A percentile compares a stretch with the other conserved stretches of the same genome.
Conservation (phyloP, 805 yeast species). For the Scheffersomyces stipitis region DNA sequence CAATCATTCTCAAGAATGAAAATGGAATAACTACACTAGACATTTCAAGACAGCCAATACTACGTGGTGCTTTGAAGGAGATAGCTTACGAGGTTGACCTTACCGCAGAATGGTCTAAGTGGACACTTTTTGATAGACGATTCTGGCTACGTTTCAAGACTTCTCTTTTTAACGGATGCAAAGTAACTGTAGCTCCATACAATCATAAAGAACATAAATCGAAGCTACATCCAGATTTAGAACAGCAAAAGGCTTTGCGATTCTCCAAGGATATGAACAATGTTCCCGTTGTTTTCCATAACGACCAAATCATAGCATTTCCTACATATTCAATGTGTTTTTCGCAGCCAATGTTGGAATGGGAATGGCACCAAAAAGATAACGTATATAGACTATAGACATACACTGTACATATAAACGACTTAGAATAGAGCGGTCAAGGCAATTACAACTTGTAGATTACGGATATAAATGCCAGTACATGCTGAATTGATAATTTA, state of each 20-base stretch:
- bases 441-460: too few relatives aligned
- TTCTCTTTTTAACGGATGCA: conserved; percentile 1
- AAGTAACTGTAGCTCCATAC: conserved; percentile 3
- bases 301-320: not conserved
- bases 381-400: conserved; percentile 2
- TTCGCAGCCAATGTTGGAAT: not conserved
- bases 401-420: too few relatives aligned
- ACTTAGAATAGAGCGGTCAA: too few relatives aligned
- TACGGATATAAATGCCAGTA: too few relatives aligned
- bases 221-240: too few relatives aligned
- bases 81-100: not conserved
- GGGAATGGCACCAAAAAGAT: conserved; percentile 3
- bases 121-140: conserved; percentile 41
- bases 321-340: conserved; percentile 1
- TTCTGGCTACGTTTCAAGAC: conserved; percentile 31
- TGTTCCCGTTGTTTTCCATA: conserved; percentile 1
- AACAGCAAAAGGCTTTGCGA: too few relatives aligned
- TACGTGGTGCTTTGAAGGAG: conserved; percentile 8
- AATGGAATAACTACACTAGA: conserved; percentile 6
- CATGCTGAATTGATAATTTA: too few relatives aligned
- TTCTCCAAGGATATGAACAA: not conserved
- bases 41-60: conserved; percentile 23
- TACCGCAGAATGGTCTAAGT: conserved; percentile 18
- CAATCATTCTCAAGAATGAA: conserved; percentile 11
- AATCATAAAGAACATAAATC: not conserved